phyloP scores from a whole-genome alignment of 306 rosid species.

The Biancaea sappan region DNA sequence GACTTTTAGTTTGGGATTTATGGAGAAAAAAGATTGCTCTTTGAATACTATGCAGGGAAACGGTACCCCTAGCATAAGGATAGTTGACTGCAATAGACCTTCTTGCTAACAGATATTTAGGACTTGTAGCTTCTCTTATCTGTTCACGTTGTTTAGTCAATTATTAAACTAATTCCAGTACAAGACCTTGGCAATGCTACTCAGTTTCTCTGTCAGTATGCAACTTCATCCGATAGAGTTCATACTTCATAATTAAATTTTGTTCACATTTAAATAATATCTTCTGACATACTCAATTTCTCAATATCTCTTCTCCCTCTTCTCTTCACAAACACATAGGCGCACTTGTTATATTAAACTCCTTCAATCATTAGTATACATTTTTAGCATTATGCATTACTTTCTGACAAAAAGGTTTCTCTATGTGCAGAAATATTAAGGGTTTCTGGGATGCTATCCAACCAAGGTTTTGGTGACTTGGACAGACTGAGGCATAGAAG shows the following conservation, averaged over 20 bases:
- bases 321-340: too few relatives aligned
- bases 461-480: conserved; percentile 79
- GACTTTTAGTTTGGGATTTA: background rate
- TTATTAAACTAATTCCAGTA: background rate
- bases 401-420: conserved; percentile 35
- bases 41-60: background rate
- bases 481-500: conserved; percentile 87
- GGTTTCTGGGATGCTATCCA: conserved; percentile 86
- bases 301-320: background rate
- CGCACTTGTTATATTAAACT: too few relatives aligned
- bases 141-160: background rate
- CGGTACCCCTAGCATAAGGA: background rate
- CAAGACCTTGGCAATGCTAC: conserved; percentile 1
- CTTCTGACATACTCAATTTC: background rate
- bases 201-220: background rate
- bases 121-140: background rate
- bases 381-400: background rate
- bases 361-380: background rate
- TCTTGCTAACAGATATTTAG: conserved; percentile 10
- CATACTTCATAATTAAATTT: background rate
- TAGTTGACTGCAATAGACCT: background rate
- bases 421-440: conserved; percentile 68
- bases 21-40: background rate
- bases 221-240: background rate
- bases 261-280: conserved; percentile 9